Evolutionary conservation across 805 yeast genomes (phyloP).

Genomic region (Zygosaccharomyces kombuchaensis): DNA sequence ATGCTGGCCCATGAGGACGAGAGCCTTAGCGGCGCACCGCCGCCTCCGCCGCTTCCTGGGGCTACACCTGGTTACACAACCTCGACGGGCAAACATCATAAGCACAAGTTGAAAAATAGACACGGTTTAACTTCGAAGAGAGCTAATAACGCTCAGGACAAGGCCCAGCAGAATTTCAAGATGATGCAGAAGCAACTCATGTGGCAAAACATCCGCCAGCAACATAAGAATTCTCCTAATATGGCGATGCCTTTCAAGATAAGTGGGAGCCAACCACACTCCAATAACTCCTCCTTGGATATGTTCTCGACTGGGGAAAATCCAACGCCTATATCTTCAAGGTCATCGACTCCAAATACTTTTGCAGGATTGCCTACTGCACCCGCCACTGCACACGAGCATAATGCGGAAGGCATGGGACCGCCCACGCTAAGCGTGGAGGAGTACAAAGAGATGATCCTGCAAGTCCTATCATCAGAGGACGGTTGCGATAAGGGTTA

Average conservation of each 20-base stretch:
- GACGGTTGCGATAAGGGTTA: constrained; percentile 27
- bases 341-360: constrained; percentile 18
- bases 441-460: constrained; percentile 30
- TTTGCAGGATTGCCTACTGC: constrained; percentile 17
- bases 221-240: constrained; percentile 8
- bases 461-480: constrained; percentile 34
- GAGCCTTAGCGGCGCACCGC: neutral
- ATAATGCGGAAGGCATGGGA: constrained; percentile 6
- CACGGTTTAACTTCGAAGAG: neutral
- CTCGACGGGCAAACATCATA: constrained; percentile 2
- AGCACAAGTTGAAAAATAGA: constrained; percentile 3
- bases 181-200: constrained; percentile 21
- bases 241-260: constrained; percentile 9
- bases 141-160: constrained; percentile 30
- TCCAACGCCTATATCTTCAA: constrained; percentile 25
- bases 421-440: constrained; percentile 15
- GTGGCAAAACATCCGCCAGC: constrained; percentile 14
- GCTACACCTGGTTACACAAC: neutral
- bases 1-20: constrained; percentile 6
- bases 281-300: constrained; percentile 24
- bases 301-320: constrained; percentile 25
- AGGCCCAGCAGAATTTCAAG: constrained; percentile 19
- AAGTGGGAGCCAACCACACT: constrained; percentile 17
- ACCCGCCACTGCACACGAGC: constrained; percentile 13
- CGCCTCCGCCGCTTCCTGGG: constrained; percentile 2